Evolutionary conservation across 148 eudicot genomes (phyloP).

Genomic region (Rhododendron vialii): DNA sequence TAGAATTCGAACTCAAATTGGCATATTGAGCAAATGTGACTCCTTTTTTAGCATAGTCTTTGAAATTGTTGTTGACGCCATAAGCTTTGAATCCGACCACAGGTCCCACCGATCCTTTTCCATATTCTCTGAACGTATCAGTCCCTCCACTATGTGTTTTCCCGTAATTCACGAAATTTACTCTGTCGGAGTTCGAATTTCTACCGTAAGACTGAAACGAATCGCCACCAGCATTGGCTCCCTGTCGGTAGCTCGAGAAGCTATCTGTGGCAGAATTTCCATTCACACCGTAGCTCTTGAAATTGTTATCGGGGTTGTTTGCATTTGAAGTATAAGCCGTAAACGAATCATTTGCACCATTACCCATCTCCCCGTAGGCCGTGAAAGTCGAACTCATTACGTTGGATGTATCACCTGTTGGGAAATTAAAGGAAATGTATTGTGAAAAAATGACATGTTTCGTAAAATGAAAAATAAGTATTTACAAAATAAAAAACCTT

Average conservation of each 20-base stretch:
- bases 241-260: conserved; percentile 57
- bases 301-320: conserved; percentile 66
- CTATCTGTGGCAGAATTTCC: conserved; percentile 50
- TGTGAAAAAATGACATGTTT: no score
- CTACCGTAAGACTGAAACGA: conserved; percentile 54
- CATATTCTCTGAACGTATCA: conserved; percentile 69
- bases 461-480: no score
- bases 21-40: conserved; percentile 51
- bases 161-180: conserved; percentile 61
- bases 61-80: conserved; percentile 65
- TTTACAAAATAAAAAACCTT: no score
- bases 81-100: conserved; percentile 50
- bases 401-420: conserved; percentile 44
- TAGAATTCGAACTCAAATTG: conserved; percentile 16
- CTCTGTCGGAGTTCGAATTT: conserved; percentile 45
- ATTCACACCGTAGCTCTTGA: conserved; percentile 57
- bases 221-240: conserved; percentile 69
- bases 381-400: conserved; percentile 58
- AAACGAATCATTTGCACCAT: conserved; percentile 63
- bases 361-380: conserved; percentile 64
- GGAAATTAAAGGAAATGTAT: no score
- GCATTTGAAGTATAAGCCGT: conserved; percentile 46
- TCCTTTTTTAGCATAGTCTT: conserved; percentile 67
- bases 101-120: conserved; percentile 42
- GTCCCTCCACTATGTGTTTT: conserved; percentile 64